Percentiles rank a stretch among this genome's conserved stretches.
phyloP scores from a whole-genome alignment of 2,329 filamentous ascomycete genomes.

The Monosporascus sp. region DNA sequence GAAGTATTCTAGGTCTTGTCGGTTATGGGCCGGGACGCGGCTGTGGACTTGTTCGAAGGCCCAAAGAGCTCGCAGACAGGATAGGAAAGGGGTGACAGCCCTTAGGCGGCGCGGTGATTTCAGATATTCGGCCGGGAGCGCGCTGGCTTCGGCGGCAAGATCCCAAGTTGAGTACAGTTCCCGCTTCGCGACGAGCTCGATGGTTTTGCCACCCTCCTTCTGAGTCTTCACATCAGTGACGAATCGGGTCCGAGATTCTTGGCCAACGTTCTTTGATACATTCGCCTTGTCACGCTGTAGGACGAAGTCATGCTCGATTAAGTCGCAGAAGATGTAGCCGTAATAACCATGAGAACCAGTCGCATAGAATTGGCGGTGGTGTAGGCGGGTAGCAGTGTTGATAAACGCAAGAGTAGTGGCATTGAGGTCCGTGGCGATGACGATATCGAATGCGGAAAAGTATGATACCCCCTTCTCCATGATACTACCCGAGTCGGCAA shows the following conservation, averaged over 20 bases:
- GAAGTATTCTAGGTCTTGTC: slow-evolving; percentile 67
- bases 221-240: slow-evolving; percentile 68
- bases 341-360: slow-evolving; percentile 84
- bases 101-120: slow-evolving; percentile 63
- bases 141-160: slow-evolving; percentile 72
- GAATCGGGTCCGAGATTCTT: slow-evolving; percentile 73
- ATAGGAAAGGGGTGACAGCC: slow-evolving; percentile 77
- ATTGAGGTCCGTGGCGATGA: slow-evolving; percentile 85
- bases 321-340: slow-evolving; percentile 90
- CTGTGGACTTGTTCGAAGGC: slow-evolving; percentile 65
- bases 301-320: slow-evolving; percentile 85
- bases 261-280: slow-evolving; percentile 50
- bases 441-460: slow-evolving; percentile 74
- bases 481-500: slow-evolving; percentile 64
- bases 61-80: slow-evolving; percentile 86
- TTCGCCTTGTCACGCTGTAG: slow-evolving; percentile 83
- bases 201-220: slow-evolving; percentile 62
- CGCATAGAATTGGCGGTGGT: slow-evolving; percentile 79
- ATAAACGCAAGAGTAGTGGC: slow-evolving; percentile 69
- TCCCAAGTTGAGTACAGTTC: slow-evolving; percentile 86
- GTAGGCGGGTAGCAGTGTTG: slow-evolving; percentile 79
- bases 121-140: slow-evolving; percentile 64
- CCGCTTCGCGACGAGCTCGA: slow-evolving; percentile 86
- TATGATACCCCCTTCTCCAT: slow-evolving; percentile 65
- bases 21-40: slow-evolving; percentile 49